Percentiles rank a stretch among this genome's conserved stretches.
Conservation (phyloP, 1,139 yeast genomes). For the Spencermartinsiella ligniputridi region DNA sequence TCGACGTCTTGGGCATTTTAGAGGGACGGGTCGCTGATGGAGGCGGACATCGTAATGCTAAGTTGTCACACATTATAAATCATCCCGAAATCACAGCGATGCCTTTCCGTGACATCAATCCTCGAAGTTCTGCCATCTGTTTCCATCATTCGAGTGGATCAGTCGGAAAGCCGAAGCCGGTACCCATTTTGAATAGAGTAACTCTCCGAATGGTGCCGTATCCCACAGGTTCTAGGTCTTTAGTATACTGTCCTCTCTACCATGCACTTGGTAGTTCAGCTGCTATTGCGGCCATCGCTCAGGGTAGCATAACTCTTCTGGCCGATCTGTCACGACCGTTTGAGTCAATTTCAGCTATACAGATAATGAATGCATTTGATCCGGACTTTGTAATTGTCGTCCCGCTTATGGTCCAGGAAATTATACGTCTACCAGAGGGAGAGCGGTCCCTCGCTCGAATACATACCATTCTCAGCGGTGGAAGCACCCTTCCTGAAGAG, state of each 20-base stretch:
- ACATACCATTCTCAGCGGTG: neutral
- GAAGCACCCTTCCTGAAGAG: neutral
- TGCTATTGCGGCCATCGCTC: neutral
- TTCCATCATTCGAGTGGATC: neutral
- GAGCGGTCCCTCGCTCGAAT: neutral
- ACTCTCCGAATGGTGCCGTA: neutral
- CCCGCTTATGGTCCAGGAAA: neutral
- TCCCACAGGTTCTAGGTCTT: neutral
- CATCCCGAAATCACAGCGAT: neutral
- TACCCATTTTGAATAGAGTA: neutral
- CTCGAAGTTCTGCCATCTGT: neutral
- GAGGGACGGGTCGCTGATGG: neutral
- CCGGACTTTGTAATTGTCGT: neutral
- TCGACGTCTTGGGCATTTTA: neutral
- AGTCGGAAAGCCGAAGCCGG: neutral
- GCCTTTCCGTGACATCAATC: neutral
- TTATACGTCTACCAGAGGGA: neutral
- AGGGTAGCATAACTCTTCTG: neutral
- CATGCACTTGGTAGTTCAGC: neutral
- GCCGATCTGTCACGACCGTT: neutral
- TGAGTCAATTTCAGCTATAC: neutral
- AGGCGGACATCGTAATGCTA: neutral
- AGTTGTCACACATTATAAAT: neutral
- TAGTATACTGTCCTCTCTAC: neutral
- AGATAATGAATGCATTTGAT: neutral